Evolutionary conservation across 2,329 filamentous ascomycete species (phyloP).

Genomic region (Penicillium sp.): DNA sequence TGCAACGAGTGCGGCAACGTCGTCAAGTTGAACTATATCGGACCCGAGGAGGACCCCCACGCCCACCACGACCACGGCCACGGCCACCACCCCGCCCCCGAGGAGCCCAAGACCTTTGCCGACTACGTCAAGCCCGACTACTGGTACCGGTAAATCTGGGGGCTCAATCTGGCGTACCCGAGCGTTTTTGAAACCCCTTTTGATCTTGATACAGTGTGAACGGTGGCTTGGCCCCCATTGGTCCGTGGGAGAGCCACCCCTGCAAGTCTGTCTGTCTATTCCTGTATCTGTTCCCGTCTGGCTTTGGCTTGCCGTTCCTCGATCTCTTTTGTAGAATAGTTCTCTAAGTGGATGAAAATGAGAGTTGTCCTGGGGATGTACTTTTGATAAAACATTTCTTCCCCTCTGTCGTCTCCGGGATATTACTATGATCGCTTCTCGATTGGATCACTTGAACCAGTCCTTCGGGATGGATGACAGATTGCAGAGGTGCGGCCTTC

Average conservation of each 20-base stretch:
- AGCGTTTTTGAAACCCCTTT: conserved; percentile 8
- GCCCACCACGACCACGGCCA: conserved; percentile 52
- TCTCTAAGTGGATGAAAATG: conserved; percentile 31
- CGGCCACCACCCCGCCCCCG: conserved; percentile 54
- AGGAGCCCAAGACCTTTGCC: conserved; percentile 94
- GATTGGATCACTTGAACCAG: too few species aligned
- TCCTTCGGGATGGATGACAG: neutral
- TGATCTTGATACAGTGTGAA: conserved; percentile 22
- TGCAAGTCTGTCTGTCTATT: conserved; percentile 14
- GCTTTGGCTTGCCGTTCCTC: conserved; percentile 10
- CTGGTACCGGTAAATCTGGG: conserved; percentile 62
- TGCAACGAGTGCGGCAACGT: conserved; percentile 96
- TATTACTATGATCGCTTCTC: neutral
- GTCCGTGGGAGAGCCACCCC: neutral
- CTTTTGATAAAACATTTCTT: conserved; percentile 14
- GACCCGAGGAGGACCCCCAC: conserved; percentile 71
- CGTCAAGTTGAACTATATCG: conserved; percentile 97
- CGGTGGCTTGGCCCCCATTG: conserved; percentile 8
- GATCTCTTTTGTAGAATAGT: conserved; percentile 32
- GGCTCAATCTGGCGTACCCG: conserved; percentile 5
- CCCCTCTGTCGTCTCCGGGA: neutral
- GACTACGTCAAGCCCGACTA: conserved; percentile 96
- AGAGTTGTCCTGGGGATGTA: conserved; percentile 23
- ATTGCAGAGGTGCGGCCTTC: too few species aligned
- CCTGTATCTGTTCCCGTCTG: conserved; percentile 25